Base-by-base conservation (phyloP, 208 protist species). In the Trypanosoma rangeli region DNA sequence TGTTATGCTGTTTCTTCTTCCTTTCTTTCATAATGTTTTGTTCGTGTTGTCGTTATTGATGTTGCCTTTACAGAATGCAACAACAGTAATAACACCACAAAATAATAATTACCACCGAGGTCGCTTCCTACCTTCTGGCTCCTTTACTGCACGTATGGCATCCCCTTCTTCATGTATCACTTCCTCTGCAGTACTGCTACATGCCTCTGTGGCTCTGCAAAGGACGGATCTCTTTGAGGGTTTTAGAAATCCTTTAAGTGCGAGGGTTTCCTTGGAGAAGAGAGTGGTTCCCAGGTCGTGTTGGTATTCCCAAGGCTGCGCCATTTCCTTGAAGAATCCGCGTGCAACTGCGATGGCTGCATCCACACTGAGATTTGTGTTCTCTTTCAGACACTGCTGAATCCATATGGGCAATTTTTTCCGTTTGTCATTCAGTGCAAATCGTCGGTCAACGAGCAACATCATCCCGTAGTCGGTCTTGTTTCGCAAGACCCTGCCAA, bases 381-480 rank as follows among this genome's bases (percentile, higher is more conserved):
- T 91, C 70, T 95, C 90, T 60, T 94, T 93, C 16, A 96, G 69
- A 57, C 79, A 91, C 70, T 97, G 90, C 52, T 85, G 86, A 77
- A 97, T 96, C 92, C 94, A 97, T 59, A 83, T 82, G n/a, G 94
- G 94, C 26, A 97, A 80, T 73, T 96, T 97, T 33, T 84, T 84
- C 35, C 94, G 77, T 73, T 99, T 99, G 80, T 99, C 98, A 28
- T 85, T 83, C 31, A 97, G 83, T 28, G 92, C 86, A 79, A 98
- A 99, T 29, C 98, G 84, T 65, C 96, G 92, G 83, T 99, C 98
- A 8, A 99, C 98, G 37, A 99, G 93, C 16, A 99, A 85, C 97
- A 99, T 99, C 70, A 99, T 93, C 16, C 98, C 99, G 76, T 99
- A 99, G 83, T 99, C 99, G 4, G 93, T 98, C 73, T 99, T 99